phyloP scores from a whole-genome alignment of 2,329 filamentous ascomycete species.

The Akanthomyces uredinophilus region DNA sequence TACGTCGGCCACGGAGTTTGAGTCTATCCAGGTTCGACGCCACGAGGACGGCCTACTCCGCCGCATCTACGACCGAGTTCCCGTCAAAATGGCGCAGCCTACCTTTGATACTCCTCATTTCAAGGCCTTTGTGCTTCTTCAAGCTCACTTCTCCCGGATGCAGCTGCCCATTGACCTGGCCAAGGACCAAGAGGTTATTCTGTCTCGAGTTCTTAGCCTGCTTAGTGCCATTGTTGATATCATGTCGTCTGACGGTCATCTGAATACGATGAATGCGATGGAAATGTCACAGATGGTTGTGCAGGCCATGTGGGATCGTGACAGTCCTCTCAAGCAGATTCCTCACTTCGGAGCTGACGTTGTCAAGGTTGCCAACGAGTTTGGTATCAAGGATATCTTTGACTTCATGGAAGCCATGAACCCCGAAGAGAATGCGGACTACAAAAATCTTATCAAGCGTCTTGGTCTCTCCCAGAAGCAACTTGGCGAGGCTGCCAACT shows the following conservation, averaged over 20 bases:
- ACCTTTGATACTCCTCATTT: conserved; percentile 93
- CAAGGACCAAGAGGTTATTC: conserved; percentile 87
- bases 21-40: conserved; percentile 86
- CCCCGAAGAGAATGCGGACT: conserved; percentile 82
- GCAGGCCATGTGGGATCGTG: conserved; percentile 97
- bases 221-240: conserved; percentile 93
- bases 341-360: conserved; percentile 84
- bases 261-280: conserved; percentile 98
- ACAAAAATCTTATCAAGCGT: conserved; percentile 69
- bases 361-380: conserved; percentile 75
- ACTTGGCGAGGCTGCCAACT: conserved; percentile 81
- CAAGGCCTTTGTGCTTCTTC: conserved; percentile 94
- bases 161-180: conserved; percentile 91
- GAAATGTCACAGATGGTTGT: conserved; percentile 99
- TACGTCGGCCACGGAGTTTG: conserved; percentile 94
- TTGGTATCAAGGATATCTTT: conserved; percentile 85
- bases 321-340: conserved; percentile 95
- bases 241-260: conserved; percentile 86
- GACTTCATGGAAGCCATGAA: conserved; percentile 99
- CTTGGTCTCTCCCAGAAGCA: conserved; percentile 77
- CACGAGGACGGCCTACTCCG: conserved; percentile 85
- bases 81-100: conserved; percentile 87
- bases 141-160: conserved; percentile 97
- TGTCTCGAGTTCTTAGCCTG: conserved; percentile 79
- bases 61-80: conserved; percentile 88